These are phyloP conservation scores for Sporopachydermia lactativora DNA, from an alignment of 805 yeast genomes.

Conservation along the genomic window DNA sequence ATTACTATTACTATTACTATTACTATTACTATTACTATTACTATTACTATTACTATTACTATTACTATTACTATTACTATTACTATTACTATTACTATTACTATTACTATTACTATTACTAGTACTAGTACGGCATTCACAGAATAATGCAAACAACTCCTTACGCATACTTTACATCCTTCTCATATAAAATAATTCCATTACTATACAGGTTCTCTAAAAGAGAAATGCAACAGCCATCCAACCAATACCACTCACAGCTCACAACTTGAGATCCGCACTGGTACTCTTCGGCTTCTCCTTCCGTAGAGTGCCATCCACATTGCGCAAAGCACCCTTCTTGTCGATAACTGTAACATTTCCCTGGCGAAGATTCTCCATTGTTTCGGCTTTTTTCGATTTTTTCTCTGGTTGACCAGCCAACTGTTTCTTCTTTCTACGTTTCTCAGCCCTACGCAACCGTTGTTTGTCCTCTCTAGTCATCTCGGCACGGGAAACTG, in stretches of 20 bases:
- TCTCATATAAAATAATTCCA: no score
- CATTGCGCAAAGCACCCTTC: slow-evolving; percentile 62
- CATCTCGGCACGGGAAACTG: slow-evolving; percentile 70
- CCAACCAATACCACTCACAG: neutral
- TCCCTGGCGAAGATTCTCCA: slow-evolving; percentile 61
- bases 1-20: no score
- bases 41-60: no score
- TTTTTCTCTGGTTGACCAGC: slow-evolving; percentile 27
- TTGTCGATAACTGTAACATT: slow-evolving; percentile 68
- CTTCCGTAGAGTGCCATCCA: slow-evolving; percentile 50
- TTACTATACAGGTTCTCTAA: no score
- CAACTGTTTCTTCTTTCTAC: slow-evolving; percentile 35
- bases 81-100: no score
- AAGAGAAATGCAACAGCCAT: no score
- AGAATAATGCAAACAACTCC: no score
- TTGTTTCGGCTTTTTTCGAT: slow-evolving; percentile 45
- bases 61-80: no score
- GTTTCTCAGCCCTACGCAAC: slow-evolving; percentile 73
- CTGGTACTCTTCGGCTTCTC: slow-evolving; percentile 17
- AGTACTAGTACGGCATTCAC: no score
- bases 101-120: no score
- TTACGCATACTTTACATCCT: no score
- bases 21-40: no score
- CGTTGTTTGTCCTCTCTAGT: slow-evolving; percentile 77
- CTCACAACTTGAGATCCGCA: slow-evolving; percentile 17